Evolutionary conservation across 2,329 filamentous ascomycete species (phyloP).

Genomic region (Hansfordia pulvinata): DNA sequence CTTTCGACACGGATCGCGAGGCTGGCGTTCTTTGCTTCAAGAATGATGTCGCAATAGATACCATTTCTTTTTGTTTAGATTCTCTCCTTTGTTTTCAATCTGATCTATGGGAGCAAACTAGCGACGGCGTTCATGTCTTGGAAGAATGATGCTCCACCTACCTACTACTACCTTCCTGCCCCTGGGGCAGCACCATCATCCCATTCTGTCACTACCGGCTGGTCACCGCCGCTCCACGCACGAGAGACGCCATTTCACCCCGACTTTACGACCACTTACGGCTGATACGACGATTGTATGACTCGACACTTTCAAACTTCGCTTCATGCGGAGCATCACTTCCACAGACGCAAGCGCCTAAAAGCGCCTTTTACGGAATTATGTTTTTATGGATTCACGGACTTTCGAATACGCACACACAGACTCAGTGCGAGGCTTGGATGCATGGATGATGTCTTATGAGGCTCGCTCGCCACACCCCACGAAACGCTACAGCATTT

Average conservation of each 20-base stretch:
- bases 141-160: no score
- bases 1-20: constrained; percentile 8
- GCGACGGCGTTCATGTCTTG: constrained; percentile 30
- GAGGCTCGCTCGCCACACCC: no score
- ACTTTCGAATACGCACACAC: no score
- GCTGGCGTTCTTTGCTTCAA: constrained; percentile 17
- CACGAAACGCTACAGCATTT: no score
- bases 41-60: constrained; percentile 9
- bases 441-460: constrained; percentile 11
- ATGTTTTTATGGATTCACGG: constrained; percentile 17
- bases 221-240: constrained; percentile 15
- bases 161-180: no score
- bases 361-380: constrained; percentile 15
- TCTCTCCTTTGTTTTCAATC: constrained; percentile 17
- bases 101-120: constrained; percentile 21
- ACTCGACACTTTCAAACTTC: constrained; percentile 13
- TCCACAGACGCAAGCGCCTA: constrained; percentile 15
- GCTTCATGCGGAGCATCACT: constrained; percentile 5
- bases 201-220: constrained; percentile 14
- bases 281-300: constrained; percentile 21
- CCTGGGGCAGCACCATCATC: no score
- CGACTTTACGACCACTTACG: constrained; percentile 18
- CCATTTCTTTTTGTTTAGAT: constrained; percentile 15
- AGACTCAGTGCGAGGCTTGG: constrained; percentile 1
- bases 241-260: constrained; percentile 14